Percentiles rank a stretch among this genome's conserved stretches.
These are phyloP conservation scores for Linderniella brevidens DNA, from an alignment of 257 asterid genomes.

Conservation along the genomic window DNA sequence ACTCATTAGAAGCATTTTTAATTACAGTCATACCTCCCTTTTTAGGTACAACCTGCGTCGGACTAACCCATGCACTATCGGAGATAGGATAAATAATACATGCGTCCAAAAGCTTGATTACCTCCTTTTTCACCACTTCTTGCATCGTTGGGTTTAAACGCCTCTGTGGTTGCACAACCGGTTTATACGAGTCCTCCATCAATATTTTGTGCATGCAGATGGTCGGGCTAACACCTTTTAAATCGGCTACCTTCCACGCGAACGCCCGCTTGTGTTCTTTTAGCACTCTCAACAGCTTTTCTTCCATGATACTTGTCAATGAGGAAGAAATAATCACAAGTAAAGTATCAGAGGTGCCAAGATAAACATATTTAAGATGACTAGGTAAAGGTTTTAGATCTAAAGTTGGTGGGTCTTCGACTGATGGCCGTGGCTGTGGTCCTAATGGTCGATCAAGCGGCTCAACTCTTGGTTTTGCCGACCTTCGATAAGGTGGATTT, in stretches of 20 bases:
- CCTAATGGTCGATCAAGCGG: too few relatives aligned
- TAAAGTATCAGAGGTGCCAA: not conserved
- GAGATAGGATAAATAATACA: not conserved
- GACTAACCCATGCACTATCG: not conserved
- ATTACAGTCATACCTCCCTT: not conserved
- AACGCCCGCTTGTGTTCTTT: not conserved
- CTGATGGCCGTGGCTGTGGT: not conserved
- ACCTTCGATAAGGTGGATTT: too few relatives aligned
- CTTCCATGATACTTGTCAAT: not conserved
- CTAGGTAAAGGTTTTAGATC: not conserved
- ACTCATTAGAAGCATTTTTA: not conserved
- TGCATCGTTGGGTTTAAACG: not conserved
- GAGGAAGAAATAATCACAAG: not conserved
- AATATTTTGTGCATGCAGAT: not conserved
- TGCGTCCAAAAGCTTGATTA: not conserved
- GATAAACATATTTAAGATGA: not conserved
- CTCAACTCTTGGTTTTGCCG: too few relatives aligned
- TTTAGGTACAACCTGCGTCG: not conserved
- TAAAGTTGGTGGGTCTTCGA: not conserved
- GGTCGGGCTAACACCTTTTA: not conserved
- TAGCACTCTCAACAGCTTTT: not conserved
- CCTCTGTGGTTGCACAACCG: not conserved
- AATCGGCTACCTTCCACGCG: not conserved
- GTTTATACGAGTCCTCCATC: not conserved
- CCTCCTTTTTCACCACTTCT: not conserved